phyloP scores from a whole-genome alignment of 768 basidiomycete species.

The Phaeotremella fagi region DNA sequence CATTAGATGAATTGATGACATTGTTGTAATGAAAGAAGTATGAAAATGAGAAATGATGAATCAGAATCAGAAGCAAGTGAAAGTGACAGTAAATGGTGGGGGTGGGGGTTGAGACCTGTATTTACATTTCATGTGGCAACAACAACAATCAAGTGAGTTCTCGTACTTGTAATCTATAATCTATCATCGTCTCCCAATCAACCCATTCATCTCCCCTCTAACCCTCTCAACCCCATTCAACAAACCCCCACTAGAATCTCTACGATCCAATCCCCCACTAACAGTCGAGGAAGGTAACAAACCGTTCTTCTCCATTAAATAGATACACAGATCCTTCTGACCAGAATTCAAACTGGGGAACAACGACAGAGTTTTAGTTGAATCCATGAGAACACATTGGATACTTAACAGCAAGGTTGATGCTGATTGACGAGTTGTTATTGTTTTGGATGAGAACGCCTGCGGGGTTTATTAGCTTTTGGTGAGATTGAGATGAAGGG shows the following conservation, averaged over 20 bases:
- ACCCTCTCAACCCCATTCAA: constrained; percentile 18
- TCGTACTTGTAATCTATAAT: too few relatives aligned
- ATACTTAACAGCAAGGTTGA: constrained; percentile 31
- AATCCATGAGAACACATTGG: constrained; percentile 23
- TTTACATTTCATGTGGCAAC: too few relatives aligned
- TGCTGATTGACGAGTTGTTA: constrained; percentile 31
- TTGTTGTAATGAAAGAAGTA: too few relatives aligned
- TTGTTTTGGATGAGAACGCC: constrained; percentile 16
- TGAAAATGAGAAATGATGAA: too few relatives aligned
- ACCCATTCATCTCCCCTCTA: constrained; percentile 19
- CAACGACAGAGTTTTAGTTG: constrained; percentile 17
- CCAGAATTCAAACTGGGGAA: constrained; percentile 16
- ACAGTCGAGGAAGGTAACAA: constrained; percentile 1
- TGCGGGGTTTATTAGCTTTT: neutral
- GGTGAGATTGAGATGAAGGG: neutral
- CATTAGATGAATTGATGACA: too few relatives aligned
- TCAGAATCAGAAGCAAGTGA: too few relatives aligned
- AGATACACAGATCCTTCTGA: constrained; percentile 30
- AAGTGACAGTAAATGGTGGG: too few relatives aligned
- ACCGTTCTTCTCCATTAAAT: constrained; percentile 38
- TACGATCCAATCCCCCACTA: neutral
- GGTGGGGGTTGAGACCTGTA: too few relatives aligned
- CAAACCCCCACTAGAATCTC: neutral
- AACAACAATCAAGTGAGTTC: too few relatives aligned
- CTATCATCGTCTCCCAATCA: constrained; percentile 24